These are phyloP conservation scores for Curvularia verruculosa DNA, from an alignment of 2,329 filamentous ascomycete genomes.

Conservation along the genomic window DNA sequence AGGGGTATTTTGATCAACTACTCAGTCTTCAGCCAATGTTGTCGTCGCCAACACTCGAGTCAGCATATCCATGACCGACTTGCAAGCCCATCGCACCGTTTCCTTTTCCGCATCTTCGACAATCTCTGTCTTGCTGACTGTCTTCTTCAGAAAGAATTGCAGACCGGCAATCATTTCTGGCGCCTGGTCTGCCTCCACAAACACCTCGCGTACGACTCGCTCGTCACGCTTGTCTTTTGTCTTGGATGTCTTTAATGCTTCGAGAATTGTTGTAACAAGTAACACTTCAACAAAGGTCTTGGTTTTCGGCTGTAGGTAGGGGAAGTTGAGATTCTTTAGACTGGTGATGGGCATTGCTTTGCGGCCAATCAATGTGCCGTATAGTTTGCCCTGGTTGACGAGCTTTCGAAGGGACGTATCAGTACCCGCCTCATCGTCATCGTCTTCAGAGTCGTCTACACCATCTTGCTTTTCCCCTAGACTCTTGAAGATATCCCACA, in stretches of 20 bases:
- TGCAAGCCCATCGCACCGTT: constrained; percentile 55
- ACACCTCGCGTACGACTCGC: constrained; percentile 67
- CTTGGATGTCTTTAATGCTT: constrained; percentile 61
- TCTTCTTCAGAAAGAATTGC: constrained; percentile 79
- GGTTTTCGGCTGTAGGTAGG: constrained; percentile 76
- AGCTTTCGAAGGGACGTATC: constrained; percentile 62
- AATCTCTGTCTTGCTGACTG: constrained; percentile 69
- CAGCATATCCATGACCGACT: constrained; percentile 47
- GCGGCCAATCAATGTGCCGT: constrained; percentile 66
- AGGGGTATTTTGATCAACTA: constrained; percentile 6
- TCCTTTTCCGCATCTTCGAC: constrained; percentile 58
- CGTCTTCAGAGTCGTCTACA: constrained; percentile 63
- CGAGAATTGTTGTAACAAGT: constrained; percentile 75
- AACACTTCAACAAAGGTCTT: constrained; percentile 80
- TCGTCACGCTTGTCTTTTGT: constrained; percentile 58
- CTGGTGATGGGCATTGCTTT: constrained; percentile 63
- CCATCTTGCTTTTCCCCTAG: constrained; percentile 79
- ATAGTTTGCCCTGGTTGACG: constrained; percentile 72
- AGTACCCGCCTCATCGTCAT: constrained; percentile 59
- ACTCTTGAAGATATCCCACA: constrained; percentile 84
- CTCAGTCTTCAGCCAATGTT: constrained; percentile 49
- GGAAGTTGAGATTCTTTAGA: constrained; percentile 75
- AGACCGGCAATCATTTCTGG: constrained; percentile 74
- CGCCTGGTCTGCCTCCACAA: constrained; percentile 67
- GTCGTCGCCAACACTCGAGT: constrained; percentile 42